Conservation (phyloP, 1,284 basidiomycete species). For the Rhodotorula sp. region DNA sequence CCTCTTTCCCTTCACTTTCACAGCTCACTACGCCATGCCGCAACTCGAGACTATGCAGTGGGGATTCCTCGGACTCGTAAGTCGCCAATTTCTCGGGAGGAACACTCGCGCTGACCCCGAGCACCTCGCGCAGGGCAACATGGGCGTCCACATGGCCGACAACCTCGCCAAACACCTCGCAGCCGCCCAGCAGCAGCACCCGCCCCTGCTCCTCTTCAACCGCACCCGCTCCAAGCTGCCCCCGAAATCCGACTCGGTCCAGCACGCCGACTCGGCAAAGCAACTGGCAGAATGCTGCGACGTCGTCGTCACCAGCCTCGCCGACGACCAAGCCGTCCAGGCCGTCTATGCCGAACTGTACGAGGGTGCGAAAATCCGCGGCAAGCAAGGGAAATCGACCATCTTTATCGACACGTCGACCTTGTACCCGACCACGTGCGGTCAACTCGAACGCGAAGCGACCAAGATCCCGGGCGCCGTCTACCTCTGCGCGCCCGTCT, state of each 20-base stretch:
- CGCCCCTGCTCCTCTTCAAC: constrained; percentile 60
- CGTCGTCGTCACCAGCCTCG: constrained; percentile 74
- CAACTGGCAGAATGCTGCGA: constrained; percentile 69
- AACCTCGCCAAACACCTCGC: constrained; percentile 68
- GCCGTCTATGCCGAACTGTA: constrained; percentile 58
- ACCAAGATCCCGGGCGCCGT: constrained; percentile 60
- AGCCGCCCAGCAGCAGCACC: constrained; percentile 50
- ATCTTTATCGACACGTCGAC: constrained; percentile 44
- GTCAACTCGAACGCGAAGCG: constrained; percentile 70
- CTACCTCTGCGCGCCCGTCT: constrained; percentile 76
- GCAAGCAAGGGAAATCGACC: constrained; percentile 18
- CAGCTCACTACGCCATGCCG: not conserved
- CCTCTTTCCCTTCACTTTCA: not conserved
- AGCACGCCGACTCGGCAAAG: constrained; percentile 59
- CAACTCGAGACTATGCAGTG: constrained; percentile 6
- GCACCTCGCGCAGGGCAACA: constrained; percentile 47
- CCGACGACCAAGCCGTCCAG: constrained; percentile 70
- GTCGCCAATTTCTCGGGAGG: not conserved
- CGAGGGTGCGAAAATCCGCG: constrained; percentile 35
- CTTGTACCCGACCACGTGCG: constrained; percentile 43
- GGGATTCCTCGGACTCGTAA: constrained; percentile 37
- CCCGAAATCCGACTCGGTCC: constrained; percentile 58
- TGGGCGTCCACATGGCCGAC: constrained; percentile 70
- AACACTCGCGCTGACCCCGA: not conserved
- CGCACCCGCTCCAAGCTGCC: constrained; percentile 62